Conservation (phyloP, 805 yeast genomes). For the Metschnikowia anglica region DNA sequence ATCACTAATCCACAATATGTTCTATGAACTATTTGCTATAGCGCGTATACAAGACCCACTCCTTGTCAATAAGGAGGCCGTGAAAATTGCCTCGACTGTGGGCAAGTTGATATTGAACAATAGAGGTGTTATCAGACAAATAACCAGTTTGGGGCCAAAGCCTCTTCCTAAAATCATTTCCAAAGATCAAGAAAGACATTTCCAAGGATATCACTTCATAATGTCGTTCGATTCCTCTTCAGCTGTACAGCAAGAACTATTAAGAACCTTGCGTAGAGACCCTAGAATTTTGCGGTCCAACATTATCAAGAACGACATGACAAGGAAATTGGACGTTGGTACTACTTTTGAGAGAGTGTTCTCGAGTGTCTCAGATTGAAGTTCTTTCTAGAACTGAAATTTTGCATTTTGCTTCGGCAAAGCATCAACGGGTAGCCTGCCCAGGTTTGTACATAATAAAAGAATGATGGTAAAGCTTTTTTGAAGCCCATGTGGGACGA, state of each 20-base stretch:
- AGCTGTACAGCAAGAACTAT: slow-evolving; percentile 80
- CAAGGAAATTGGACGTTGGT: slow-evolving; percentile 52
- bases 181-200: slow-evolving; percentile 85
- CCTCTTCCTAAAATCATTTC: slow-evolving; percentile 78
- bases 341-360: slow-evolving; percentile 51
- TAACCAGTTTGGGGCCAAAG: slow-evolving; percentile 74
- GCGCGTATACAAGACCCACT: slow-evolving; percentile 71
- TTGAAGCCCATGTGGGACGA: not conserved
- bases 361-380: slow-evolving; percentile 14
- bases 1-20: slow-evolving; percentile 46
- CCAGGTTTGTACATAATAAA: slow-evolving; percentile 11
- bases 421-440: not conserved
- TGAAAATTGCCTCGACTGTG: slow-evolving; percentile 54
- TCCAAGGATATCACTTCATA: slow-evolving; percentile 84
- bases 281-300: slow-evolving; percentile 87
- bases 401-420: not conserved
- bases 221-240: slow-evolving; percentile 86
- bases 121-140: slow-evolving; percentile 90
- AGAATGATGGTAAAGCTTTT: not conserved
- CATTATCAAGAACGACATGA: slow-evolving; percentile 61
- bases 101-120: slow-evolving; percentile 82
- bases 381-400: not conserved
- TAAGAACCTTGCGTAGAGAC: slow-evolving; percentile 77
- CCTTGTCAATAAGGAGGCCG: slow-evolving; percentile 38
- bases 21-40: slow-evolving; percentile 86